Evolutionary conservation across 2,329 filamentous ascomycete genomes (phyloP).

Genomic region (Diaporthe batatas): DNA sequence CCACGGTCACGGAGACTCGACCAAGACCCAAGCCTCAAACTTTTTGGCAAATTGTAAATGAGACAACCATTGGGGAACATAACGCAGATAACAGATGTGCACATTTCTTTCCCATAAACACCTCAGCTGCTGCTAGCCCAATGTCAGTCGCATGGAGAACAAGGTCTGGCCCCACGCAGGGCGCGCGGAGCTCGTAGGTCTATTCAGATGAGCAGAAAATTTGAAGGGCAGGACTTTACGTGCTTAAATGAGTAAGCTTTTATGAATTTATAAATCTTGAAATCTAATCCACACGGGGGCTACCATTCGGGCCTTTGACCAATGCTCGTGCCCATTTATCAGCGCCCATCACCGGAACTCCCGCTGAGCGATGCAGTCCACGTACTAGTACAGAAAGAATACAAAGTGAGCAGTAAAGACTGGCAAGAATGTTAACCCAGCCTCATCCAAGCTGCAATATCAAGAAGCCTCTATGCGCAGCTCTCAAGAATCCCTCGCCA

Average conservation of each 20-base stretch:
- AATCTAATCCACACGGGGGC: neutral
- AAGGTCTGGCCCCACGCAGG: too few species aligned
- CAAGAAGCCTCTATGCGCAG: neutral
- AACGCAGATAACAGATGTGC: too few species aligned
- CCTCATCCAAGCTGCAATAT: neutral
- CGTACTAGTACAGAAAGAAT: slow-evolving; percentile 7
- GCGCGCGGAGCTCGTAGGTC: too few species aligned
- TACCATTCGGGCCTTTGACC: neutral
- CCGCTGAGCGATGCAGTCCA: neutral
- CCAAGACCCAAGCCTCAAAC: too few species aligned
- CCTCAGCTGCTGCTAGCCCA: too few species aligned
- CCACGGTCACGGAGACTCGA: too few species aligned
- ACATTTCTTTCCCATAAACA: too few species aligned
- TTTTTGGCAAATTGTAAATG: too few species aligned
- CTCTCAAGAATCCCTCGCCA: too few species aligned
- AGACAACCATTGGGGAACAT: too few species aligned
- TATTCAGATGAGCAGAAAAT: too few species aligned
- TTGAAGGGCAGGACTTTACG: neutral
- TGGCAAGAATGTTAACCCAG: slow-evolving; percentile 1
- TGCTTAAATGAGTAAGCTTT: neutral
- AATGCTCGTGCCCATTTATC: neutral
- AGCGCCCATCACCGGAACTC: neutral
- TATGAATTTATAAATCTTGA: neutral
- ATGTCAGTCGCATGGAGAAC: too few species aligned
- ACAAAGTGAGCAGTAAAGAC: neutral